phyloP scores from a whole-genome alignment of 2,329 filamentous ascomycete species.

The Thelonectria blattea region DNA sequence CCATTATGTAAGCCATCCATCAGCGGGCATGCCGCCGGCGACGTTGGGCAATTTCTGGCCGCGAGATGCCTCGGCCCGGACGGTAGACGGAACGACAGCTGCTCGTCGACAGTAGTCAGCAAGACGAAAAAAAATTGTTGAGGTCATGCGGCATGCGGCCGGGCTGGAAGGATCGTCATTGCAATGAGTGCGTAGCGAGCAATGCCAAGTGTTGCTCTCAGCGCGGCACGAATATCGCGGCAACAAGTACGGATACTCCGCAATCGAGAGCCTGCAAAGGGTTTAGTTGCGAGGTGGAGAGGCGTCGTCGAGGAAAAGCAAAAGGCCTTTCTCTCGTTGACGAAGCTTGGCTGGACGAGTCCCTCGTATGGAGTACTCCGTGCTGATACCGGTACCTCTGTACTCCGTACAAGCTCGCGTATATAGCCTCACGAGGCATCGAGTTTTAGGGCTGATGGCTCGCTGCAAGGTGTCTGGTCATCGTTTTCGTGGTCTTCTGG shows the following conservation, averaged over 20 bases:
- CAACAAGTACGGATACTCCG: neutral
- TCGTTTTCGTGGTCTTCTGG: too few species aligned
- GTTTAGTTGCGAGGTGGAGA: slow-evolving; percentile 11
- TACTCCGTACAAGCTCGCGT: too few species aligned
- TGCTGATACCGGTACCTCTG: too few species aligned
- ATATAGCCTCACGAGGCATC: too few species aligned
- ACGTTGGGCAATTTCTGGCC: slow-evolving; percentile 1
- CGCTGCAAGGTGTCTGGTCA: too few species aligned
- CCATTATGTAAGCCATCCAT: neutral
- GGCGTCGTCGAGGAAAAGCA: neutral
- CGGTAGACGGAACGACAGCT: slow-evolving; percentile 5
- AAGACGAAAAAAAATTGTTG: neutral
- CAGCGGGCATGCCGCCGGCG: slow-evolving; percentile 7
- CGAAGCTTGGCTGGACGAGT: slow-evolving; percentile 21
- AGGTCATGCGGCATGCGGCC: slow-evolving; percentile 4
- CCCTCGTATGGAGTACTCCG: too few species aligned
- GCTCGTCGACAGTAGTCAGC: neutral
- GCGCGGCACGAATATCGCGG: neutral
- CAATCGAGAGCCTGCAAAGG: slow-evolving; percentile 18
- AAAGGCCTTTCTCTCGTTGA: neutral
- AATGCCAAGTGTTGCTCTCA: slow-evolving; percentile 7
- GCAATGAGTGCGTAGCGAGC: neutral
- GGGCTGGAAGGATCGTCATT: slow-evolving; percentile 3
- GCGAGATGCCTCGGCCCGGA: slow-evolving; percentile 14
- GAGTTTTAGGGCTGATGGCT: too few species aligned